Conservation (phyloP, 2,329 filamentous ascomycete genomes). For the Monilinia laxa region DNA sequence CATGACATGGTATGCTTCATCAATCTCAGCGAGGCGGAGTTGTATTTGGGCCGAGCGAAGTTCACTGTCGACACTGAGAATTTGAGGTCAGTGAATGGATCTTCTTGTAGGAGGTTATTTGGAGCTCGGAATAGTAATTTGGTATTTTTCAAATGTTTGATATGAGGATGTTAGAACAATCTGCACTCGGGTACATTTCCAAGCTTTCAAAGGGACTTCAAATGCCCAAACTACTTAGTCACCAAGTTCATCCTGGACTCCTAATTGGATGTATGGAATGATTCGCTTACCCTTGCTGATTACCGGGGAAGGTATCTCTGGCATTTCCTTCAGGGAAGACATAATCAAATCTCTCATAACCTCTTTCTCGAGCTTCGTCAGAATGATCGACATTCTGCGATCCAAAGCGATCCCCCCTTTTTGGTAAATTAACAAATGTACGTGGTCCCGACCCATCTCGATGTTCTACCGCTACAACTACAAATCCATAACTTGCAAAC, state of each 20-base stretch:
- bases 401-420: constrained; percentile 42
- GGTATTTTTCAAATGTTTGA: background rate
- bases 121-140: background rate
- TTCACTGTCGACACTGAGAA: constrained; percentile 53
- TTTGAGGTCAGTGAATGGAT: background rate
- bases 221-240: background rate
- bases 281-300: constrained; percentile 48
- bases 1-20: constrained; percentile 60
- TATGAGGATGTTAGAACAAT: background rate
- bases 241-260: no score
- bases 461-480: constrained; percentile 65
- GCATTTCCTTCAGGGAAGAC: constrained; percentile 60
- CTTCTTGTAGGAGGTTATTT: background rate
- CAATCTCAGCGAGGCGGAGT: constrained; percentile 61
- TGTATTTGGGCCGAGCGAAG: constrained; percentile 62
- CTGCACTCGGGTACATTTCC: background rate
- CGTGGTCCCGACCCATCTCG: constrained; percentile 63
- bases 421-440: constrained; percentile 58
- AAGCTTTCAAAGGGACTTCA: background rate
- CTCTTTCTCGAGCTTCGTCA: constrained; percentile 42
- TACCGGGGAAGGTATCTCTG: constrained; percentile 53
- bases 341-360: constrained; percentile 57
- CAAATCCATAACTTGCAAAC: constrained; percentile 64
- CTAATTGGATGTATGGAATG: background rate
- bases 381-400: constrained; percentile 38